phyloP scores from a whole-genome alignment of 2,329 filamentous ascomycete genomes.

The Fusarium metavorans region DNA sequence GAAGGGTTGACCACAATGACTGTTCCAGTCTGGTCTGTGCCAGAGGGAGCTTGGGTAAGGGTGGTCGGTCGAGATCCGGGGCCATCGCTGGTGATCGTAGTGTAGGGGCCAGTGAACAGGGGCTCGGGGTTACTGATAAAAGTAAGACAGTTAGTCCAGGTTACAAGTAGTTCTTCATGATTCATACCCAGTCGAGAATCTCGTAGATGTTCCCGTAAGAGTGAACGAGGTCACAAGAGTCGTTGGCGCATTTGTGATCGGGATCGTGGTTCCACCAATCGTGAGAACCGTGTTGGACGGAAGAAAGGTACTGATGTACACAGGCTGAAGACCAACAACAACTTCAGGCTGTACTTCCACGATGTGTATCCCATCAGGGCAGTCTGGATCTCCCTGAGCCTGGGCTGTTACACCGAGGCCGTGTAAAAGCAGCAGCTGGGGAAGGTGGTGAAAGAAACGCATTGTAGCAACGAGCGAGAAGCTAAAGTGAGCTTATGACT shows the following conservation, averaged over 20 bases:
- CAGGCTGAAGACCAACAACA: neutral
- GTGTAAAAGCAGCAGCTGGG: neutral
- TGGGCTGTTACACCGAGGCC: neutral
- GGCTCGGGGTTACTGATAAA: neutral
- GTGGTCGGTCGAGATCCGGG: neutral
- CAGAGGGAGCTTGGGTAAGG: neutral
- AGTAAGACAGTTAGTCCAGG: neutral
- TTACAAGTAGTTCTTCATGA: accelerated
- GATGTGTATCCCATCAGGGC: neutral
- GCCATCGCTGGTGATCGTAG: neutral
- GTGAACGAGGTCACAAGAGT: neutral
- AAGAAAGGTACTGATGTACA: neutral
- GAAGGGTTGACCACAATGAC: neutral
- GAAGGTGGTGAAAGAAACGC: neutral
- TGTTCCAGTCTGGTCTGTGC: neutral
- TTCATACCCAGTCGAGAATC: neutral
- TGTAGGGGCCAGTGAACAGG: neutral
- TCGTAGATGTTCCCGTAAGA: neutral
- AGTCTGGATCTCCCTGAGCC: neutral
- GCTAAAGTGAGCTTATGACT: neutral
- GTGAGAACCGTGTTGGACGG: neutral
- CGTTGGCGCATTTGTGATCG: neutral
- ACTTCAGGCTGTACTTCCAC: neutral
- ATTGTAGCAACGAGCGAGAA: neutral
- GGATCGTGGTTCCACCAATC: neutral